Base-by-base conservation (phyloP, 305 asterid species). In the Rubia peregrina region DNA sequence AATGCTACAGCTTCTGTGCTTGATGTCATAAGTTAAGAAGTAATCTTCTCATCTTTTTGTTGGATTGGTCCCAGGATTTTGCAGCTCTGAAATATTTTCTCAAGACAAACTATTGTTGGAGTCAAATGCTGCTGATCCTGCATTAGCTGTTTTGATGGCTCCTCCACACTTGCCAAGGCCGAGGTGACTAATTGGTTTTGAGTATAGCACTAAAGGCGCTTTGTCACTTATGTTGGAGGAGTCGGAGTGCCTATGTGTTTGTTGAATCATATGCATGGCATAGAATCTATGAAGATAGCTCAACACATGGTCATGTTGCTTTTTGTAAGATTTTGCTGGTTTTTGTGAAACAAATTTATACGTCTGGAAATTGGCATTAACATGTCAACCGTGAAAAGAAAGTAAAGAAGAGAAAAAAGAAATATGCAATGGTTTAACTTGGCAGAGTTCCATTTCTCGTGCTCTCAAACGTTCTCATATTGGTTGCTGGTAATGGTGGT, bases 121-220 rank as follows among this genome's bases (percentile, higher is more conserved):
- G 76, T 73, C 72, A 22, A n/a, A 22, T 49, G 57, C 40, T 66
- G 67, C 56, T 73, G 67, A 73, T 72, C 71, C 71, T 53, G 71
- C 70, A 51, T 73, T 46, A 78, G 68, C 68, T 75, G 16, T 71
- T 75, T 48, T 76, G 83, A 76, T 81, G 85, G 82, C 88, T 85
- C 88, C 88, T 87, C 90, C 85, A 79, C 80, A 75, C 88, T 79
- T 86, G 87, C 82, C 83, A 86, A 86, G 90, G 90, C 89, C 76
- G 91, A 87, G 96, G 93, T 87, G 90, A 87, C 85, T 78, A 79
- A 66, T 78, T 70, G 85, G 76, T 78, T 81, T 64, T 80, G n/a
- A n/a, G 78, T 84, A 84, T 73, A 75, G 89, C 93, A 84, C 96
- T 87, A 73, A 87, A 73, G 95, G 85, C 80, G 94, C 94, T 86